Evolutionary conservation across 129 eudicot species (phyloP).

Genomic region (Daucus carota): DNA sequence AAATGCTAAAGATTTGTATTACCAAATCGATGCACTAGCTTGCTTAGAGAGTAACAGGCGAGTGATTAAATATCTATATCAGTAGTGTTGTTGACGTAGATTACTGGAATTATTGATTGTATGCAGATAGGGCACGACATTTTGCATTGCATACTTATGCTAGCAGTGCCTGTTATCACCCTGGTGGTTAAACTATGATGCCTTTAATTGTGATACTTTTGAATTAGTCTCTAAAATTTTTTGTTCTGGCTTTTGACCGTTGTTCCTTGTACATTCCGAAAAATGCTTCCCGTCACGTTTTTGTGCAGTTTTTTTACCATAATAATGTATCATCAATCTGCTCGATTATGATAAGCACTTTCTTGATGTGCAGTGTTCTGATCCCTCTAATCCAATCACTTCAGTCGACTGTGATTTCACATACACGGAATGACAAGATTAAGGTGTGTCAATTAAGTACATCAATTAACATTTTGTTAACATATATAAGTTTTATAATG

Average conservation of each 20-base stretch:
- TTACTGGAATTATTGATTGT: not conserved
- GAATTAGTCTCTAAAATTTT: not conserved
- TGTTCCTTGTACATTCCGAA: not conserved
- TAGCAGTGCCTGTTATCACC: not conserved
- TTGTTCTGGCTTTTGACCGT: not conserved
- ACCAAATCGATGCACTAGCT: conserved; percentile 70
- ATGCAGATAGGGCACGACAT: not conserved
- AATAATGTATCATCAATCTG: conserved; percentile 2
- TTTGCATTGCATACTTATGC: not conserved
- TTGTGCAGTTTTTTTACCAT: not conserved
- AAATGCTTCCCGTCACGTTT: not conserved
- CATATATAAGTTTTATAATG: not conserved
- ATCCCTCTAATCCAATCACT: conserved; percentile 75
- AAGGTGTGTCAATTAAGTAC: conserved; percentile 40
- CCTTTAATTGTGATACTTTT: not conserved
- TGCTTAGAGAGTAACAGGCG: conserved; percentile 74
- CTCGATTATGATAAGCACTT: conserved; percentile 5
- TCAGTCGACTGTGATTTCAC: conserved; percentile 78
- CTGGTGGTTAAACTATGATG: not conserved
- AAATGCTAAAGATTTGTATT: conserved; percentile 66
- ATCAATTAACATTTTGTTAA: not conserved
- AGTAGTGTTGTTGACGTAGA: not conserved
- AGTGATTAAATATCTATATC: conserved; percentile 17
- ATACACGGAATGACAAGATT: conserved; percentile 57
- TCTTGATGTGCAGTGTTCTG: conserved; percentile 46